Evolutionary conservation across 148 eudicot species (phyloP).

Genomic region (Fallopia convolvulus): DNA sequence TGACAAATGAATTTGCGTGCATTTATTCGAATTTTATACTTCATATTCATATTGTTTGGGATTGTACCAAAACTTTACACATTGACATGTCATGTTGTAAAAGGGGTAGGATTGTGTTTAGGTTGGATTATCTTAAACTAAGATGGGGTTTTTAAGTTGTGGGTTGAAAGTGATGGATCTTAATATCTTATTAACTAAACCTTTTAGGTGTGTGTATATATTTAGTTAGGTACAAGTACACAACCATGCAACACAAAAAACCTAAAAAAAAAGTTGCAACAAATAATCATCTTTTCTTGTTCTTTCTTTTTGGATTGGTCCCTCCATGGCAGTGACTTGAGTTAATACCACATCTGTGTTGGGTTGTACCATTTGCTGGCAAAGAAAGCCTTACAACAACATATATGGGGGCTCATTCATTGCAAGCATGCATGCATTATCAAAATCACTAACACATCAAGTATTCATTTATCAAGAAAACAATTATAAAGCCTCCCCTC

Average conservation of each 20-base stretch:
- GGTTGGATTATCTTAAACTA: too few relatives aligned
- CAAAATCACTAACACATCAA: background rate
- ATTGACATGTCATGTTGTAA: too few relatives aligned
- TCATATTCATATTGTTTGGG: too few relatives aligned
- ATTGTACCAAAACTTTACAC: too few relatives aligned
- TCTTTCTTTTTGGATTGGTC: background rate
- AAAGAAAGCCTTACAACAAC: background rate
- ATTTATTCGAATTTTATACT: too few relatives aligned
- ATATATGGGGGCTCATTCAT: background rate
- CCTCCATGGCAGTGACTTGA: background rate
- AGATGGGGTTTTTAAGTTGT: too few relatives aligned
- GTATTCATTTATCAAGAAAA: background rate
- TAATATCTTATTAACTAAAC: too few relatives aligned
- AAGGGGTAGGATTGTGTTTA: too few relatives aligned
- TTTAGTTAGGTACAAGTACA: too few relatives aligned
- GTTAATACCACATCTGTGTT: background rate
- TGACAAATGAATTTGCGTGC: too few relatives aligned
- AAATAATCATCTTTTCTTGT: background rate
- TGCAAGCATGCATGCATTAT: background rate
- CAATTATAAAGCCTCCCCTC: background rate
- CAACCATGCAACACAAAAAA: background rate
- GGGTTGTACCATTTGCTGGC: background rate
- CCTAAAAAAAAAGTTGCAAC: too few relatives aligned
- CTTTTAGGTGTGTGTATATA: background rate
- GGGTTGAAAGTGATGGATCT: too few relatives aligned